These are phyloP conservation scores for Protostelium mycophagum DNA, from an alignment of 78 protist species.

Conservation along the genomic window DNA sequence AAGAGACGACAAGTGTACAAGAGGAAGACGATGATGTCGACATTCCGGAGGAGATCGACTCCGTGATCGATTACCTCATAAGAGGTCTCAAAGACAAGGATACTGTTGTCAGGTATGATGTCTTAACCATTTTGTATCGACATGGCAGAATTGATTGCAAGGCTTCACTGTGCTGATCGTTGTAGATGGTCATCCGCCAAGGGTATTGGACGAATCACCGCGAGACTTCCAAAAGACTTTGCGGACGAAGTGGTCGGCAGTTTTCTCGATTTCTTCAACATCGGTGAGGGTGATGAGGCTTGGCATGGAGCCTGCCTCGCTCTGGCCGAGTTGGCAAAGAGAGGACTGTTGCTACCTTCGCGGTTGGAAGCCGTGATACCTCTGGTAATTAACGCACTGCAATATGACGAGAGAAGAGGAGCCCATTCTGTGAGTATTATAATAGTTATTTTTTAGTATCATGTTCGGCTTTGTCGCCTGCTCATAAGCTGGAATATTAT, in stretches of 20 bases:
- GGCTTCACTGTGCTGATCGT: constrained; percentile 26
- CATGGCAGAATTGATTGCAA: neutral
- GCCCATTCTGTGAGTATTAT: constrained; percentile 78
- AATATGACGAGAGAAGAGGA: constrained; percentile 65
- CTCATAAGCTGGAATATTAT: too few relatives aligned
- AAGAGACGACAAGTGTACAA: neutral
- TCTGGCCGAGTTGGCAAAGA: constrained; percentile 89
- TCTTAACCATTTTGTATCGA: neutral
- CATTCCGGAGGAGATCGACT: constrained; percentile 40
- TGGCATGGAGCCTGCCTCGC: constrained; percentile 96
- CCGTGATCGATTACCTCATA: constrained; percentile 30
- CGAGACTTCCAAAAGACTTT: constrained; percentile 64
- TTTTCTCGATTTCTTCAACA: neutral
- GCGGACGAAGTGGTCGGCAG: constrained; percentile 84
- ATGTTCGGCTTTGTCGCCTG: too few relatives aligned
- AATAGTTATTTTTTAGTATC: too few relatives aligned
- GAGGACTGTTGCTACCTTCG: constrained; percentile 87
- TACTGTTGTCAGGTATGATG: constrained; percentile 14
- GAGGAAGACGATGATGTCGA: constrained; percentile 26
- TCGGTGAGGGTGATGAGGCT: constrained; percentile 39
- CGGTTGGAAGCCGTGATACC: constrained; percentile 53
- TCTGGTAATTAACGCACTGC: constrained; percentile 48
- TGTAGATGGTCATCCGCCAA: constrained; percentile 90
- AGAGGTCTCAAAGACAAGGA: constrained; percentile 49
- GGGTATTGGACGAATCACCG: constrained; percentile 87